phyloP scores from a whole-genome alignment of 2,329 filamentous ascomycete genomes.

The Colletotrichum sojae region DNA sequence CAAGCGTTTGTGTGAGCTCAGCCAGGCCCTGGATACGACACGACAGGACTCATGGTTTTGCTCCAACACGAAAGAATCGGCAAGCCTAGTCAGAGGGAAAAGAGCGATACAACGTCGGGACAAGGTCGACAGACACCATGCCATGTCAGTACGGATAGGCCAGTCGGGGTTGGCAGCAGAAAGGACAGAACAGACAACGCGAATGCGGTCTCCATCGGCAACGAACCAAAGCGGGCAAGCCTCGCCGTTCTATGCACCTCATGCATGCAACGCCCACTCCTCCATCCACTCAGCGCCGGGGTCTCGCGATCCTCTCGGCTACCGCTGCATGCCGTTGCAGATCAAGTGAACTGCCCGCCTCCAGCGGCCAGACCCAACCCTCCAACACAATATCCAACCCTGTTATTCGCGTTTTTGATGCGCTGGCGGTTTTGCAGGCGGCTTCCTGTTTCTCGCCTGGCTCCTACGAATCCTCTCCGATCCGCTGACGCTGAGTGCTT shows the following conservation, averaged over 20 bases:
- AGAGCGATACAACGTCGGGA: not conserved
- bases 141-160: not conserved
- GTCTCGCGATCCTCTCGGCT: slow-evolving; percentile 18
- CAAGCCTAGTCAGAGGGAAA: not conserved
- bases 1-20: slow-evolving; percentile 6
- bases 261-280: slow-evolving; percentile 16
- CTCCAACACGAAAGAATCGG: not conserved
- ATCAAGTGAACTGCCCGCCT: slow-evolving; percentile 32
- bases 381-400: slow-evolving; percentile 3
- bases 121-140: not conserved
- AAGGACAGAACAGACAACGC: not conserved
- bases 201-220: slow-evolving; percentile 2
- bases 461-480: slow-evolving; percentile 4
- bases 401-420: slow-evolving; percentile 27
- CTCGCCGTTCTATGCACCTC: slow-evolving; percentile 22
- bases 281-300: slow-evolving; percentile 28
- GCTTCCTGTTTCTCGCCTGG: not conserved
- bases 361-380: slow-evolving; percentile 15
- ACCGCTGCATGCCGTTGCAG: slow-evolving; percentile 29
- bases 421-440: slow-evolving; percentile 18
- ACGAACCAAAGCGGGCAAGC: slow-evolving; percentile 10
- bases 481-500: not conserved
- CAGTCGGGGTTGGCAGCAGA: not conserved
- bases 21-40: slow-evolving; percentile 1
- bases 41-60: slow-evolving; percentile 2